Percentiles rank a stretch among this genome's conserved stretches.
phyloP scores from a whole-genome alignment of 2,329 filamentous ascomycete species.

The Ophiostoma tasmaniense region DNA sequence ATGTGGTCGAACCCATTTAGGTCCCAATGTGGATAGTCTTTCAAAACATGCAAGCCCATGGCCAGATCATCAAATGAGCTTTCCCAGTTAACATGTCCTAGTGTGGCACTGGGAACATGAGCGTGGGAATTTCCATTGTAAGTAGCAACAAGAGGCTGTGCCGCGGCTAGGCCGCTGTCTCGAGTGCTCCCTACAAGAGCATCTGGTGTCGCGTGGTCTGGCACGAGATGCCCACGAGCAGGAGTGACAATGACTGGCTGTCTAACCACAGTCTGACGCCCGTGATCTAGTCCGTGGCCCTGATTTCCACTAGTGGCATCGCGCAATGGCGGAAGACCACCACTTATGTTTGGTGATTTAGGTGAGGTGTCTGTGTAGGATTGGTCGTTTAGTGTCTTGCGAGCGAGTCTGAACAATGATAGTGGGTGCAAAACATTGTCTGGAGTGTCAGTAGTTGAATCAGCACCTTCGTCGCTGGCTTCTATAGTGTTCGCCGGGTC shows the following conservation, averaged over 20 bases:
- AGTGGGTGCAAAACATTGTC: not conserved
- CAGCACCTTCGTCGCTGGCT: not conserved
- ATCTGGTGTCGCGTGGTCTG: not conserved
- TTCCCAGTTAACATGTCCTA: not conserved
- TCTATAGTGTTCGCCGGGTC: not conserved
- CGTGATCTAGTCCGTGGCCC: not conserved
- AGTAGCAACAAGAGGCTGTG: not conserved
- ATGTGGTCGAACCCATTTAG: not conserved
- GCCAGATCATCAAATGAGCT: not conserved
- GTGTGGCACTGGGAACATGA: not conserved
- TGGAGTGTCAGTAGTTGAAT: not conserved
- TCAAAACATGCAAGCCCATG: not conserved
- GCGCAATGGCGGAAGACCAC: not conserved
- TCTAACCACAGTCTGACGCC: not conserved
- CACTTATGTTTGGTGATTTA: not conserved
- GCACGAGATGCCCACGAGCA: not conserved
- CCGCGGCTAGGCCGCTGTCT: not conserved
- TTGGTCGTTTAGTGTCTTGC: conserved; percentile 13
- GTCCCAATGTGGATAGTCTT: not conserved
- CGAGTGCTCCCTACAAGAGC: not conserved
- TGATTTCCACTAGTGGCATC: not conserved
- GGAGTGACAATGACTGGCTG: not conserved
- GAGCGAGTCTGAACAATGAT: conserved; percentile 5
- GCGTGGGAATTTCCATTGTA: not conserved
- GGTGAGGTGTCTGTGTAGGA: conserved; percentile 1